Evolutionary conservation across 805 yeast species (phyloP), one percentile per base, ranked within the genome.

Genomic region (Blastobotrys parvus): DNA sequence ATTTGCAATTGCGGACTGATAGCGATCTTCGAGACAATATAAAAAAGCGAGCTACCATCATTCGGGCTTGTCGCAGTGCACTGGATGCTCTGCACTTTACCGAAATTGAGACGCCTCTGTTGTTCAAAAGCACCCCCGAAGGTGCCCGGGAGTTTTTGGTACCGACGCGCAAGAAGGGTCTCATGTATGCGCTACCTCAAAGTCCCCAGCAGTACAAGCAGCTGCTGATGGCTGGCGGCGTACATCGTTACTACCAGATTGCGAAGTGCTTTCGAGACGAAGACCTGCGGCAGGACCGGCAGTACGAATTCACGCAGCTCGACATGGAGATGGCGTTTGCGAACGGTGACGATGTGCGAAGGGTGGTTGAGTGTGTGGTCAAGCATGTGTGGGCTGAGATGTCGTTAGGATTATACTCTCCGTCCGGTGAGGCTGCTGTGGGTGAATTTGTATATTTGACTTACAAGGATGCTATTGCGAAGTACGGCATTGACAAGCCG

Each of bases 151-250:
- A 92, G 62, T 92, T 90, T 59, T 63, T 92, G 38, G 97, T 92
- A 0, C 98, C 98, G 1, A 86, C 97, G 0, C 71, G 97, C 50
- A 65, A 72, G 13, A 58, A 65, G 1, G 62, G 64, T 2, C 64
- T 68, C 16, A 82, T 84, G 61, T 92, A 90, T 60, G 97, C 98
- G 0, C 68, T 92, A 22, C 97, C 97, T 0, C 99, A 92, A 61
- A 86, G 96, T 13, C 99, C 98, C 0, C 99, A 92, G 59, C 98
- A 92, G 59, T 92, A 90, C 59, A 92, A 92, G 58, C 98, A 92
- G 62, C 68, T 92, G 33, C 67, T 92, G 27, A 92, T 92, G 88
- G 94, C 97, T 1, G 81, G 95, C 33, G 98, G 98, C 1, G 77
- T 92, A 32, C 72, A 82, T 41, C 71, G 77, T 39, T 92, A 92